Evolutionary conservation across 805 yeast genomes (phyloP), one percentile per base, ranked within the genome.

Genomic region (Brettanomyces custersianus): DNA sequence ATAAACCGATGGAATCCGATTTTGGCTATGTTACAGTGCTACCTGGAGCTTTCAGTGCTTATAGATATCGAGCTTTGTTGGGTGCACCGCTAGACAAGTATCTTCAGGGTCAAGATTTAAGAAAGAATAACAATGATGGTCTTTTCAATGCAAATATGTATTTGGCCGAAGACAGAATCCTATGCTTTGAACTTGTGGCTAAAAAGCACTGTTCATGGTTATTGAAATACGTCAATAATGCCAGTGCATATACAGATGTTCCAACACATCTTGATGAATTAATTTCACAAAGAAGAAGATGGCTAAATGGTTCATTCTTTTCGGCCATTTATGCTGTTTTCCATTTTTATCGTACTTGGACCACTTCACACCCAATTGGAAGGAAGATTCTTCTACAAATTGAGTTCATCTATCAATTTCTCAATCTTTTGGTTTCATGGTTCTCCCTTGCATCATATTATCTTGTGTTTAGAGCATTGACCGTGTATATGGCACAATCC

Each of bases 1-100:
- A 92, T 63, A 90, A 92, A 58, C 96, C 98, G 0, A 81, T 87
- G 70, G 98, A 90, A 57, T 80, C 94, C 4, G 83, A 80, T 2
- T 90, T 92, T 61, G 98, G 98, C 0, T 90, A 86, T 54, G 88
- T 90, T 46, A 74, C 94, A 0, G 97, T 92, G 39, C 68, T 92
- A 36, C 97, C 97, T 0, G 97, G 97, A 50, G 97, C 97, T 0
- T 88, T 92, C 49, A 83, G 95, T 12, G 98, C 97, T 1, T 90
- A 92, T 56, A 66, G 97, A 41, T 88, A 78, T 50, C 72, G 66
- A 25, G 97, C 96, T 0, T 65, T 90, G 25, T 66, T 75, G 42
- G 96, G 96, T 5, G 72, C 73, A 28, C 98, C 98, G 3, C 60
- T 90, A 40, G 85, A 80, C 40, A 84, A 86, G 55, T 90, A 90